These are phyloP conservation scores for Melaleuca quinquenervia DNA, from an alignment of 345 rosid genomes.

Conservation along the genomic window DNA sequence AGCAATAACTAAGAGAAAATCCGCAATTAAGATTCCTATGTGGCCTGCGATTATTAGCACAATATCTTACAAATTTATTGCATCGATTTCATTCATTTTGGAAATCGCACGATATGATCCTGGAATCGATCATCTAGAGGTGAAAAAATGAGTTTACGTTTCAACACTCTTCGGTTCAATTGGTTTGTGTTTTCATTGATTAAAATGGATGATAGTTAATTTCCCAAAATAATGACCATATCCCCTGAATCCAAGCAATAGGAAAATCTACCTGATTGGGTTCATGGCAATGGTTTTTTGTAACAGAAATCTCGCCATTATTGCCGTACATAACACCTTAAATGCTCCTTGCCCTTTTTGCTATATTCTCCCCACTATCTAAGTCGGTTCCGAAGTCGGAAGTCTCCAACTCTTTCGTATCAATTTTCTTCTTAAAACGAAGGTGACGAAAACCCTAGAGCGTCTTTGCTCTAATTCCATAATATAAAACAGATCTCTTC, in stretches of 20 bases:
- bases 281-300: neutral
- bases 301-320: neutral
- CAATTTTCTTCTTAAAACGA: no score
- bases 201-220: neutral
- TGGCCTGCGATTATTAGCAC: neutral
- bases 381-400: no score
- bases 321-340: neutral
- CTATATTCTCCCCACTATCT: neutral
- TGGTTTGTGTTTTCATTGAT: neutral
- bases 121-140: neutral
- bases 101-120: neutral
- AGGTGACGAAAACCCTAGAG: no score
- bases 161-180: neutral
- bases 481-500: neutral
- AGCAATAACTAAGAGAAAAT: neutral
- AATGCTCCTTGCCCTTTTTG: neutral
- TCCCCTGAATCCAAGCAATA: neutral
- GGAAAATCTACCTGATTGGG: neutral
- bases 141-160: neutral
- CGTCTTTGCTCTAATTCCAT: no score
- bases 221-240: neutral
- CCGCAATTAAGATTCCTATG: neutral
- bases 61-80: neutral
- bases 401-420: no score
- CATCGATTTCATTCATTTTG: neutral